These are phyloP conservation scores for Penicillium concentricum DNA, from an alignment of 2,329 filamentous ascomycete species.

Conservation along the genomic window DNA sequence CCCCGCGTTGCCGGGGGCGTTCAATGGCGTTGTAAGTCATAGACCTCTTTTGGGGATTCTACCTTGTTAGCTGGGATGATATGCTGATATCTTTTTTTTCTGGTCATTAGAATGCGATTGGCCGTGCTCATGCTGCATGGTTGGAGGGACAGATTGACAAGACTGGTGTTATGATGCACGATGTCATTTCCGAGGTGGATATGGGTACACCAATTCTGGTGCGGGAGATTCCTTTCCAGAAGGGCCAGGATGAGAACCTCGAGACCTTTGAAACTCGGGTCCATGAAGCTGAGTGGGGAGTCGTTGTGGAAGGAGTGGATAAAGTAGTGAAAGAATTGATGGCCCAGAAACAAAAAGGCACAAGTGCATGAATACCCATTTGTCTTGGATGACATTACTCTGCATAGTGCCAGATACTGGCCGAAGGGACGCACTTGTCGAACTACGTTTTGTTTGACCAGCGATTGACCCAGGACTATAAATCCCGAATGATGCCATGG, in stretches of 20 bases:
- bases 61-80: background rate
- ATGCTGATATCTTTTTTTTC: background rate
- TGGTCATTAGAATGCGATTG: conserved; percentile 61
- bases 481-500: conserved; percentile 2
- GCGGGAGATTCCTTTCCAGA: conserved; percentile 64
- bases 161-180: conserved; percentile 85
- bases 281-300: conserved; percentile 71
- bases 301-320: conserved; percentile 71
- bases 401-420: background rate
- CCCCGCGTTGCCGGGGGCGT: conserved; percentile 70
- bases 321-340: conserved; percentile 35
- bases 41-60: background rate
- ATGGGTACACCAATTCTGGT: conserved; percentile 71
- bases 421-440: background rate
- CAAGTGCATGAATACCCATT: conserved; percentile 4
- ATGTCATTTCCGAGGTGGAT: conserved; percentile 79
- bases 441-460: background rate
- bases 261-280: conserved; percentile 69
- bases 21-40: conserved; percentile 63
- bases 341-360: conserved; percentile 19
- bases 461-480: background rate
- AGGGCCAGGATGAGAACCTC: conserved; percentile 61
- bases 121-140: conserved; percentile 73
- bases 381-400: background rate
- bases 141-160: conserved; percentile 63